phyloP scores from a whole-genome alignment of 73 alveolate genomes.

The Stentor roeselii region DNA sequence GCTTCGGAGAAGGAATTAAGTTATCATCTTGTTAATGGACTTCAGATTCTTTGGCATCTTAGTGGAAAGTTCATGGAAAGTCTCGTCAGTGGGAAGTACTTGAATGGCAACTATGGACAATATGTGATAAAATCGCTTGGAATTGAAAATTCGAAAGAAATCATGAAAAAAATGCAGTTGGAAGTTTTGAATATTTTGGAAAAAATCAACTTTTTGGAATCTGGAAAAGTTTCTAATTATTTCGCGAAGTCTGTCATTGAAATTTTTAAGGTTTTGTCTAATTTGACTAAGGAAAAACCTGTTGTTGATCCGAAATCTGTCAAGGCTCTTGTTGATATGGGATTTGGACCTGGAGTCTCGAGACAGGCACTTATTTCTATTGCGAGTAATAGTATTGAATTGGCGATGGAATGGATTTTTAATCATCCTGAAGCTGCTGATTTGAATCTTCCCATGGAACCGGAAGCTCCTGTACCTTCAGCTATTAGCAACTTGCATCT shows the following conservation, averaged over 20 bases:
- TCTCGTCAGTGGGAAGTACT: constrained; percentile 1
- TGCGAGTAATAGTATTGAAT: constrained; percentile 19
- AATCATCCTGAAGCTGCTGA: constrained; percentile 25
- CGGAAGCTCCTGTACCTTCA: background rate
- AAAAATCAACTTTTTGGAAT: background rate
- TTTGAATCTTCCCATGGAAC: background rate
- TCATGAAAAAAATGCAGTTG: constrained; percentile 2
- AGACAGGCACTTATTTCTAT: constrained; percentile 15
- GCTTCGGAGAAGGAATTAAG: background rate
- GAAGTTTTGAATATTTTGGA: background rate
- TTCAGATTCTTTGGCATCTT: constrained; percentile 17
- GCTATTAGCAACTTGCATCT: background rate
- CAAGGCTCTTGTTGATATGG: constrained; percentile 25
- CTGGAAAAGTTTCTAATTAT: background rate
- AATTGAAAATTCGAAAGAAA: background rate
- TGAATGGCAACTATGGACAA: background rate
- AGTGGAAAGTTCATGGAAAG: constrained; percentile 16
- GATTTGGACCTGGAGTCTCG: background rate
- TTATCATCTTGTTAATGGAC: background rate
- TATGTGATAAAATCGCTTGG: background rate
- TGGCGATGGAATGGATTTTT: constrained; percentile 30
- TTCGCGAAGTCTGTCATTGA: constrained; percentile 23
- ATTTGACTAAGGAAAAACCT: constrained; percentile 8
- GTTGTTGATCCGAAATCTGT: background rate
- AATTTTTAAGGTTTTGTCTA: background rate